Conservation (phyloP, 2,329 filamentous ascomycete species). For the Leptographium lundbergii region DNA sequence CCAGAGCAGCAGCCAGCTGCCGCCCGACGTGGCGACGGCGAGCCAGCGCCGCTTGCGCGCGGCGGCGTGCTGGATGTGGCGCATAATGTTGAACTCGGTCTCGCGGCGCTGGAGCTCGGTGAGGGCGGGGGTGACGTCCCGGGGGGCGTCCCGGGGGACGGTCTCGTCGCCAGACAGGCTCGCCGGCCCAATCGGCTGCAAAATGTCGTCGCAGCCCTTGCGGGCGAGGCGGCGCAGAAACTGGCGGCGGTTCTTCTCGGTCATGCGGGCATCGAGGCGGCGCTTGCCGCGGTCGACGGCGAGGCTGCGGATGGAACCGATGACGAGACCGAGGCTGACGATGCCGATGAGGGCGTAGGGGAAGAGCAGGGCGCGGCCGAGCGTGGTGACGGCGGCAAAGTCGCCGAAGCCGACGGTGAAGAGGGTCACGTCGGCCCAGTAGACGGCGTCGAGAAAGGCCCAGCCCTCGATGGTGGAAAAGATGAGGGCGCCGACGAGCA, state of each 20-base stretch:
- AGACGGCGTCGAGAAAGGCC: slow-evolving; percentile 64
- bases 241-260: slow-evolving; percentile 43
- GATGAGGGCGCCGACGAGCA: slow-evolving; percentile 63
- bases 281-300: slow-evolving; percentile 44
- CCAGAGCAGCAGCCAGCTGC: slow-evolving; percentile 65
- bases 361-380: slow-evolving; percentile 61
- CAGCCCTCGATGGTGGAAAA: slow-evolving; percentile 64
- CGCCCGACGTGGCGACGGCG: slow-evolving; percentile 53
- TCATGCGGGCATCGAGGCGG: slow-evolving; percentile 41
- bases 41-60: slow-evolving; percentile 59
- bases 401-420: slow-evolving; percentile 56
- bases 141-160: too few species aligned
- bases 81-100: slow-evolving; percentile 68
- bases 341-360: slow-evolving; percentile 76
- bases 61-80: slow-evolving; percentile 58
- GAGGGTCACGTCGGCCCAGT: slow-evolving; percentile 64
- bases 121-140: slow-evolving; percentile 9
- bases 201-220: slow-evolving; percentile 32
- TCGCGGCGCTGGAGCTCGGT: slow-evolving; percentile 49
- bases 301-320: slow-evolving; percentile 34
- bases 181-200: slow-evolving; percentile 37
- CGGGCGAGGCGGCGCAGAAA: slow-evolving; percentile 32
- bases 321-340: slow-evolving; percentile 45
- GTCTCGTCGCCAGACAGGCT: too few species aligned
- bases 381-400: slow-evolving; percentile 29